Evolutionary conservation across 2,329 filamentous ascomycete genomes (phyloP), one percentile per base, ranked within the genome.

Genomic region (Apiospora saccharicola): DNA sequence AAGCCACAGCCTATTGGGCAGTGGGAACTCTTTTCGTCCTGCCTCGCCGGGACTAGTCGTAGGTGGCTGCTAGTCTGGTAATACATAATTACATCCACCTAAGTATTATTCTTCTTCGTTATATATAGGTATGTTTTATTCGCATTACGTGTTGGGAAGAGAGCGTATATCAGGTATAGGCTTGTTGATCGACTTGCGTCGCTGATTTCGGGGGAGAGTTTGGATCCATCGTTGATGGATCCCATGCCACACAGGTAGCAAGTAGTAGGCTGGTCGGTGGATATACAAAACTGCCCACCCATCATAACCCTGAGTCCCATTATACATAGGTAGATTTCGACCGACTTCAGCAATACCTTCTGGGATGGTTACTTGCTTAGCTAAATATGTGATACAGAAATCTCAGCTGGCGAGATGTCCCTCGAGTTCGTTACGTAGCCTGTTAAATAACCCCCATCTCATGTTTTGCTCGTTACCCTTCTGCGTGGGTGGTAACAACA

Each of bases 1-100:
- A 70, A 70, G 68, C 68, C 47, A 70, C 68, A 70, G 34, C 57
- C 57, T 41, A 64, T 64, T 64, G 57, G 57, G 34, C 53, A n/a
- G 57, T 64, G 57, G 57, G 34, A 64, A 41, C 34, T 41, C 34
- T 64, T 64, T 64, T 64, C 57, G 34, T 64, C 57, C 57, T 64
- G 34, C 57, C 57, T 41, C 34, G 57, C 34, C 34, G 30, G 57
- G 57, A 64, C 57, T 64, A 64, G 53, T 61, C 30, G 3, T 7
- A 61, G 30, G 16, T 34, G 16, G 57, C 57, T 64, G 57, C 34
- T 64, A 64, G 34, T 41, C 57, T n/a, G n/a, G 34, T 41, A 8
- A 19, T 46, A 46, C 22, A 22, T 49, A 10, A n/a, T 49, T 49
- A 49, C n/a, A 46, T 46, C 14, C 12, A n/a, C 10, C 10, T n/a